Percentiles rank a stretch among this genome's conserved stretches.
These are phyloP conservation scores for Coprinopsis strossmayeri DNA, from an alignment of 768 basidiomycete genomes.

Conservation along the genomic window DNA sequence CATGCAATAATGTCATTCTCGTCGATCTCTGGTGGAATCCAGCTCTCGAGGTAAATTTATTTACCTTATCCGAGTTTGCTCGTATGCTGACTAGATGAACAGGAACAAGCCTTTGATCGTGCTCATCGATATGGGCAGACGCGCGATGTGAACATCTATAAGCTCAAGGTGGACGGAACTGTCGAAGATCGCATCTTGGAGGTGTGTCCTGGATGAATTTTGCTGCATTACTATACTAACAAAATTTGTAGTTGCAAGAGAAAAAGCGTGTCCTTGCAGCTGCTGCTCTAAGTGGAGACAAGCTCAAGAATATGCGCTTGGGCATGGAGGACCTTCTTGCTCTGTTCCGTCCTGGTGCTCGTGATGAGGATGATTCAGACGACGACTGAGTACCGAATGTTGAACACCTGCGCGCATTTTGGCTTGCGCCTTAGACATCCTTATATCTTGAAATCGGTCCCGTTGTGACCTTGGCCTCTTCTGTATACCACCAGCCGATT, in stretches of 20 bases:
- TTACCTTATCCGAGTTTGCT: constrained; percentile 9
- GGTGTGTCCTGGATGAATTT: constrained; percentile 12
- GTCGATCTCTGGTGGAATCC: constrained; percentile 97
- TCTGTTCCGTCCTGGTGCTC: constrained; percentile 57
- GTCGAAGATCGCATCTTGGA: constrained; percentile 85
- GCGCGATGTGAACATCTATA: constrained; percentile 81
- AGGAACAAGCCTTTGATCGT: constrained; percentile 93
- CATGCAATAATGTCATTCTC: constrained; percentile 91
- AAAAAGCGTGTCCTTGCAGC: constrained; percentile 79
- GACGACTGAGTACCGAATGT: no score
- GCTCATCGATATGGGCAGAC: constrained; percentile 88
- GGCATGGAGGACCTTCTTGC: constrained; percentile 83
- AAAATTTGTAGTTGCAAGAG: constrained; percentile 55
- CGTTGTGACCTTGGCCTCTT: no score
- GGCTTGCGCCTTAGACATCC: no score
- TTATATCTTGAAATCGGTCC: no score
- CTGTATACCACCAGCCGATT: no score
- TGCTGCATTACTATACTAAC: not conserved
- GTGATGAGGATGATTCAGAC: constrained; percentile 54
- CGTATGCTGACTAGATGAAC: not conserved
- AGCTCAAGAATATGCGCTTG: constrained; percentile 77
- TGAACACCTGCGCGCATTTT: no score
- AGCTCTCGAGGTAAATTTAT: constrained; percentile 59
- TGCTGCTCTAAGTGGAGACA: constrained; percentile 85
- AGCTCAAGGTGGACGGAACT: constrained; percentile 79